Conservation (phyloP, 352 stramenopile genomes). For the Phytophthora pluvialis region DNA sequence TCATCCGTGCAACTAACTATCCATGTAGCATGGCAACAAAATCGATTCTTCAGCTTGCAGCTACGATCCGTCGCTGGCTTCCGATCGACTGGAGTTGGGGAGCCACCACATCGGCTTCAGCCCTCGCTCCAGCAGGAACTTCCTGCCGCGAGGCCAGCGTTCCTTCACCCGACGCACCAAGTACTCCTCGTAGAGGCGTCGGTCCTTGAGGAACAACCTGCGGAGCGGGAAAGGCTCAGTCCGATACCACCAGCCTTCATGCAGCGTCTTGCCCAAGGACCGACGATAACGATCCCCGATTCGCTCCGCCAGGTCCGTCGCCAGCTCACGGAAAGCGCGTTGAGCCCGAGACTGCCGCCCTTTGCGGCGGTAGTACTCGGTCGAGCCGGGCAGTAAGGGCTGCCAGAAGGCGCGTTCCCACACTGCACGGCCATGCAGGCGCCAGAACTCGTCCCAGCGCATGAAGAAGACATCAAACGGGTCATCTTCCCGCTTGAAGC, state of each 20-base stretch:
- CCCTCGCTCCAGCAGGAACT: slow-evolving; percentile 25
- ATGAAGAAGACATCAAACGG: slow-evolving; percentile 52
- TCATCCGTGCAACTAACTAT: too few relatives aligned
- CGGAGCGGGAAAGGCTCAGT: slow-evolving; percentile 33
- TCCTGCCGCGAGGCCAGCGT: slow-evolving; percentile 39
- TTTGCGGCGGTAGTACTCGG: slow-evolving; percentile 39
- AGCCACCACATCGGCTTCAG: slow-evolving; percentile 39
- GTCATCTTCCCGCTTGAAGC: slow-evolving; percentile 29
- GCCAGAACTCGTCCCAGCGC: slow-evolving; percentile 62
- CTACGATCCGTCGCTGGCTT: slow-evolving; percentile 7
- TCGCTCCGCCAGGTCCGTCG: slow-evolving; percentile 31
- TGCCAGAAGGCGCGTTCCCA: slow-evolving; percentile 60
- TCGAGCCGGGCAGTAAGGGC: slow-evolving; percentile 31
- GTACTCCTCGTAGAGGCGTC: slow-evolving; percentile 28
- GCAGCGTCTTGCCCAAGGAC: slow-evolving; percentile 8
- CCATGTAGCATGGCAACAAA: too few relatives aligned
- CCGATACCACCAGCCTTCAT: slow-evolving; percentile 49
- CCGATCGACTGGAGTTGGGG: background rate
- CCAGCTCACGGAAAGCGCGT: slow-evolving; percentile 40
- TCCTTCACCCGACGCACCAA: slow-evolving; percentile 23
- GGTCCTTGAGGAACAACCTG: slow-evolving; percentile 28
- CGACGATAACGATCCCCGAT: slow-evolving; percentile 6
- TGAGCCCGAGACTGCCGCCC: slow-evolving; percentile 39
- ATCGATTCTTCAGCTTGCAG: background rate
- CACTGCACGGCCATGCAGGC: slow-evolving; percentile 42